Evolutionary conservation across 192 early-diverging fungal genomes (phyloP).

Genomic region (Obelidium mucronatum): DNA sequence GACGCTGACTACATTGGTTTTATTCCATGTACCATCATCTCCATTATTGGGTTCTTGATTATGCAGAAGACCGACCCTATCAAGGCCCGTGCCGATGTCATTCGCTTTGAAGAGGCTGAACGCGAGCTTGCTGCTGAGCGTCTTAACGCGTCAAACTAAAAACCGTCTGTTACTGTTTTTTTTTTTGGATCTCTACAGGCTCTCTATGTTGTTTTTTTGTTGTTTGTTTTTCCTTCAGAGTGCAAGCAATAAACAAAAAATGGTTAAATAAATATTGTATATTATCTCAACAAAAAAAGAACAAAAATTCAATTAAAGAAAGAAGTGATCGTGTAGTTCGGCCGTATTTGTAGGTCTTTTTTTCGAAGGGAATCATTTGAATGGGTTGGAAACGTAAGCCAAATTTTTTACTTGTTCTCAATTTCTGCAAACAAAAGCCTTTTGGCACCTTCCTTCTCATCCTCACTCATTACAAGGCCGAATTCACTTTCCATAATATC

Average conservation of each 20-base stretch:
- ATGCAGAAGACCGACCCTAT: conserved; percentile 17
- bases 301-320: neutral
- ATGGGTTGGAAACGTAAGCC: neutral
- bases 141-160: no score
- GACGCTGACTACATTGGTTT: conserved; percentile 13
- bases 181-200: neutral
- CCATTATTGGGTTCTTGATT: conserved; percentile 6
- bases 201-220: neutral
- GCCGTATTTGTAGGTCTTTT: neutral
- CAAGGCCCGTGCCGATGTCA: conserved; percentile 7
- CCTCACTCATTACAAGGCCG: conserved; percentile 6
- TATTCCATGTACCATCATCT: conserved; percentile 23
- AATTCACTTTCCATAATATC: conserved; percentile 16
- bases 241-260: neutral
- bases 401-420: neutral
- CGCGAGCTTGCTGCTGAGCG: neutral
- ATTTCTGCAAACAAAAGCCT: neutral
- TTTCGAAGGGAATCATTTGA: neutral
- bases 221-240: neutral
- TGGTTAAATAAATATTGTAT: neutral
- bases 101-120: conserved; percentile 27
- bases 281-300: neutral
- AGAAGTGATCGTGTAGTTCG: no score
- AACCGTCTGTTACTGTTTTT: neutral
- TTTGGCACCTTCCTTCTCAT: neutral